These are phyloP conservation scores for Neospora caninum DNA, from an alignment of 169 alveolate genomes.

Conservation along the genomic window DNA sequence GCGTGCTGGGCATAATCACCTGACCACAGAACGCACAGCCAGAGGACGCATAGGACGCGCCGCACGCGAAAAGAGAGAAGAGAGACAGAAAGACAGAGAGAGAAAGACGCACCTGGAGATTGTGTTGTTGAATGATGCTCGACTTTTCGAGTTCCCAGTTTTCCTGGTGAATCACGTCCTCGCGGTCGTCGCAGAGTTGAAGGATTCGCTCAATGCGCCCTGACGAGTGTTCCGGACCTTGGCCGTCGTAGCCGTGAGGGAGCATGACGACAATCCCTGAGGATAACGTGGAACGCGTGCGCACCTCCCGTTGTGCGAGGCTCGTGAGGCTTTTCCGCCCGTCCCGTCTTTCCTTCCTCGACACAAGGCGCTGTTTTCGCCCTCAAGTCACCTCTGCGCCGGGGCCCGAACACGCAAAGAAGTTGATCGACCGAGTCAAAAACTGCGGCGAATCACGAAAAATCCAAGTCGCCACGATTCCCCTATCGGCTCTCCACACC, in stretches of 20 bases:
- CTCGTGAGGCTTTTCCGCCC: no score
- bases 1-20: conserved; percentile 87
- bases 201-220: conserved; percentile 89
- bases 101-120: conserved; percentile 56
- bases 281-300: neutral
- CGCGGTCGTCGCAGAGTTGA: conserved; percentile 82
- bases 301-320: no score
- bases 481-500: no score
- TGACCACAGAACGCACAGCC: conserved; percentile 64
- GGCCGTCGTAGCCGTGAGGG: conserved; percentile 97
- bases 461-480: no score
- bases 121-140: conserved; percentile 66
- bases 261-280: conserved; percentile 79
- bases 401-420: no score
- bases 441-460: no score
- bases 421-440: no score
- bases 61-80: neutral
- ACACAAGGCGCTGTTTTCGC: no score
- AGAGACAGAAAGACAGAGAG: neutral
- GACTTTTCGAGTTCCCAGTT: conserved; percentile 60
- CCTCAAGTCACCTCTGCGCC: no score
- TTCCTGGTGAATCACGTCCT: conserved; percentile 75
- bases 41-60: neutral
- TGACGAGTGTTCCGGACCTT: conserved; percentile 97
- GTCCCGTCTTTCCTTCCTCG: no score